Conservation (phyloP, 495 filamentous ascomycete species). For the Pseudoneurospora amorphoporcata region DNA sequence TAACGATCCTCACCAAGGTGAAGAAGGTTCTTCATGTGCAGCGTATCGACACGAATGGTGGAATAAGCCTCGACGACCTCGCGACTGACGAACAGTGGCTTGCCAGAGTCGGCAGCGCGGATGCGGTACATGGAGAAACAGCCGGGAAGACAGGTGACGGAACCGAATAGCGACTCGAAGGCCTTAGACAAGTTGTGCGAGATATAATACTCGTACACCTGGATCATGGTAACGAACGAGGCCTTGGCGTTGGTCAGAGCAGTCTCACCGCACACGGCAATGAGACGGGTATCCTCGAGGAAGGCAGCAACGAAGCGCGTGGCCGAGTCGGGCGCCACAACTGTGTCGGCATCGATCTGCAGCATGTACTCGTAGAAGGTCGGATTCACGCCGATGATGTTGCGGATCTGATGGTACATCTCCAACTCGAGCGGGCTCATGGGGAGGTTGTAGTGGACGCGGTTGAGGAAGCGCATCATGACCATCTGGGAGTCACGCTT, state of each 20-base stretch:
- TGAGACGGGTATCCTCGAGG: slow-evolving; percentile 80
- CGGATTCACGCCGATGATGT: slow-evolving; percentile 97
- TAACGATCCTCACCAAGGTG: slow-evolving; percentile 95
- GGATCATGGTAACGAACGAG: slow-evolving; percentile 95
- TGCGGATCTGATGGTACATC: slow-evolving; percentile 97
- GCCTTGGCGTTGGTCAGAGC: slow-evolving; percentile 85
- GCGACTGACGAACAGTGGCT: slow-evolving; percentile 88
- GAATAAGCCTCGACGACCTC: slow-evolving; percentile 81
- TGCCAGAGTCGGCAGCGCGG: slow-evolving; percentile 83
- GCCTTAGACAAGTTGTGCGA: slow-evolving; percentile 97
- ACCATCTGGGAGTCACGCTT: slow-evolving; percentile 99
- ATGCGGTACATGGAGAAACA: slow-evolving; percentile 99
- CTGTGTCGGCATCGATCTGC: slow-evolving; percentile 95
- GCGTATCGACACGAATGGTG: slow-evolving; percentile 89
- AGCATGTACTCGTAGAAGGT: slow-evolving; percentile 97
- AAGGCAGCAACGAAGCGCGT: slow-evolving; percentile 89
- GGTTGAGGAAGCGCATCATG: slow-evolving; percentile 96
- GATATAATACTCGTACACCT: slow-evolving; percentile 99
- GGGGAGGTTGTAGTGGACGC: slow-evolving; percentile 88
- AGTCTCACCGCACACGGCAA: slow-evolving; percentile 92
- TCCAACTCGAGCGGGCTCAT: slow-evolving; percentile 97
- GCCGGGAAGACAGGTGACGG: slow-evolving; percentile 92
- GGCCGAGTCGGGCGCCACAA: slow-evolving; percentile 82
- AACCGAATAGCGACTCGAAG: slow-evolving; percentile 96
- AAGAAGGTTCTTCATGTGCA: slow-evolving; percentile 98